Evolutionary conservation across 192 early-diverging fungal genomes (phyloP).

Genomic region (Dissophora globulifera): DNA sequence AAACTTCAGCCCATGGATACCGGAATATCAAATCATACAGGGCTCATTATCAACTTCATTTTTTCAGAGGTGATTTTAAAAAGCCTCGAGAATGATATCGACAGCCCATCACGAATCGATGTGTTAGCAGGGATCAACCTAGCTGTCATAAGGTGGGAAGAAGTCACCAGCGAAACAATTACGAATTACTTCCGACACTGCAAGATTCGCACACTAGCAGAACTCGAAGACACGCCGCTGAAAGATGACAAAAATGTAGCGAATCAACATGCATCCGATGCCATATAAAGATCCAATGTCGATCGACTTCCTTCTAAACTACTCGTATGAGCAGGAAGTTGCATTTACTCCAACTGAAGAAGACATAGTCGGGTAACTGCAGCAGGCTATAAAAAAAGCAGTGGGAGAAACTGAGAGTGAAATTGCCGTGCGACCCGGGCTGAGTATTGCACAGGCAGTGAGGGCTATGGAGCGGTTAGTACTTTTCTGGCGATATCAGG

Average conservation of each 20-base stretch:
- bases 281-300: neutral
- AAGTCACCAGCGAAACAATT: neutral
- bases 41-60: no score
- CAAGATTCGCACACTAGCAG: neutral
- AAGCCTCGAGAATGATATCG: neutral
- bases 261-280: neutral
- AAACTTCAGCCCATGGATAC: no score
- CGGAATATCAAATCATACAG: no score
- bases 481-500: conserved; percentile 1
- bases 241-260: neutral
- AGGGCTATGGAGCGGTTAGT: neutral
- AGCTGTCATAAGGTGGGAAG: neutral
- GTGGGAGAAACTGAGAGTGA: neutral
- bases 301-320: neutral
- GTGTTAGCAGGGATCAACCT: neutral
- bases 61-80: neutral
- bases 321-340: neutral
- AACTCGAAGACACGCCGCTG: neutral
- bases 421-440: neutral
- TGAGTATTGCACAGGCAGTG: neutral
- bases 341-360: no score
- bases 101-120: neutral
- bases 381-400: neutral
- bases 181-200: neutral
- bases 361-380: neutral